phyloP scores from a whole-genome alignment of 805 yeast genomes.

The Candida berthetii region DNA sequence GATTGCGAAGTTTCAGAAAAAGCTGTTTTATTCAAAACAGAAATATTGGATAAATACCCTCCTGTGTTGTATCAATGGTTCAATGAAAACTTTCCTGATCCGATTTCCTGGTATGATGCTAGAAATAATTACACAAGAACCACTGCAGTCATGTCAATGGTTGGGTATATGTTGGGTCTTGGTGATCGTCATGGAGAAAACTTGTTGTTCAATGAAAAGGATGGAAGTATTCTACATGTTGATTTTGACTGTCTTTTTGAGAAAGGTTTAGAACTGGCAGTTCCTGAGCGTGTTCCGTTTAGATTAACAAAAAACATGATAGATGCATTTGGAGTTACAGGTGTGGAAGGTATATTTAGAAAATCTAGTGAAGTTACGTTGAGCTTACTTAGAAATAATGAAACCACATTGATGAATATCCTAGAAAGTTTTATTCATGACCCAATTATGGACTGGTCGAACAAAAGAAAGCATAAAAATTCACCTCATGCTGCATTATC shows the following conservation, averaged over 20 bases:
- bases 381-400: conserved; percentile 65
- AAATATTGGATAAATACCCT: conserved; percentile 31
- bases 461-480: conserved; percentile 31
- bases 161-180: conserved; percentile 87
- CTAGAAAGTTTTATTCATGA: conserved; percentile 91
- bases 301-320: conserved; percentile 82
- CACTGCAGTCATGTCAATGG: conserved; percentile 95
- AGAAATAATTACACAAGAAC: conserved; percentile 72
- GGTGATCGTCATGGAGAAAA: conserved; percentile 98
- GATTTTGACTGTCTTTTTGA: conserved; percentile 97
- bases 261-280: conserved; percentile 61
- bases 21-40: conserved; percentile 26
- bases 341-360: conserved; percentile 87
- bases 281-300: conserved; percentile 95
- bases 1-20: conserved; percentile 24
- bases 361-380: conserved; percentile 82
- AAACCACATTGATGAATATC: conserved; percentile 80
- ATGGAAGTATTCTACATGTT: conserved; percentile 84
- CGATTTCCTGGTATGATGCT: conserved; percentile 79
- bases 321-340: conserved; percentile 85
- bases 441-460: conserved; percentile 78
- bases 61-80: conserved; percentile 88
- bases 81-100: conserved; percentile 83
- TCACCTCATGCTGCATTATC: conserved; percentile 66
- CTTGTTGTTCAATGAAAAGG: conserved; percentile 60